Evolutionary conservation across 176 grass and related monocot genomes (phyloP), one percentile per base, ranked within the genome.

Genomic region (Musa acuminata): DNA sequence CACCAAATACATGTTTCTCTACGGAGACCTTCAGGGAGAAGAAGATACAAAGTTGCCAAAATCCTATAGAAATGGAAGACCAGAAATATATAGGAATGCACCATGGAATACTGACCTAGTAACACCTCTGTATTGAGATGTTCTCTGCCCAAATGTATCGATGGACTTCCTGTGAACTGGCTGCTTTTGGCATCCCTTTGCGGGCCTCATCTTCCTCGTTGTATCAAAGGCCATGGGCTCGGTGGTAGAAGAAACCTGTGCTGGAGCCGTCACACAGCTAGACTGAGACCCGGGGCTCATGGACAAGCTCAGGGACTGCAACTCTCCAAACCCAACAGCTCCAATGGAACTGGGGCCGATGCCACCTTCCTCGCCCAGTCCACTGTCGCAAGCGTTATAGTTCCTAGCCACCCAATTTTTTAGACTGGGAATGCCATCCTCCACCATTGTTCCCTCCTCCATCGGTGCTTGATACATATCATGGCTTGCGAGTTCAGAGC

Each of bases 111-210:
- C 71, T 80, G 57, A 99, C 95, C 95, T 94, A 73, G 95, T 99
- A 69, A 99, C 95, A 55, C 95, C 95, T 78, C 95, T 84, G 3
- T 91, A 99, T 79, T 91, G 88, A 54, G 95, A 99, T 21, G 95
- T 99, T 77, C 95, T 99, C 79, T 91, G 88, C 62, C 95, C 95
- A 80, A 99, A 99, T 73, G 90, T 93, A 48, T 99, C 88, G 23
- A 99, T 89, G 80, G 95, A 99, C 85, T 94, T 99, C 49, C 95
- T 87, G 73, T 89, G 90, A 80, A 85, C 82, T 23, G 87, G 80
- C 82, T 98, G 84, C 86, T 94, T 93, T 9, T 86, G 78, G 66
- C 84, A 83, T 60, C 90, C 83, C 62, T 94, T 94, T 1, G 82
- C 84, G 16, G 82, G 84, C 76, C 86, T 77, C 71, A 82, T 91